Conservation (phyloP, 2,329 filamentous ascomycete genomes). For the Talaromyces sp. region DNA sequence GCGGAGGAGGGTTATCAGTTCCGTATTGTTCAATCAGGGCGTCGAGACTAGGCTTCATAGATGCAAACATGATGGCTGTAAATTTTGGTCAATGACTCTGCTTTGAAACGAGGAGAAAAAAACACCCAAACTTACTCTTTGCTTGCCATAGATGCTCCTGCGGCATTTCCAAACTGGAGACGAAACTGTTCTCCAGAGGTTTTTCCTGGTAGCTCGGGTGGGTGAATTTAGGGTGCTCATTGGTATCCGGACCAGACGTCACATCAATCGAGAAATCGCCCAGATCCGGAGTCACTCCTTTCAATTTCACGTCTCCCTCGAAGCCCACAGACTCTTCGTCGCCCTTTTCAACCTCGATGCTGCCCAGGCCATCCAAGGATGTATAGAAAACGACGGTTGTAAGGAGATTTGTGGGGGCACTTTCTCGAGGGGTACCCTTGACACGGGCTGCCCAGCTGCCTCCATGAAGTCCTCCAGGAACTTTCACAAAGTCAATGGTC, state of each 20-base stretch:
- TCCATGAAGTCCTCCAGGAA: conserved; percentile 76
- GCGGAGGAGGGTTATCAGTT: conserved; percentile 66
- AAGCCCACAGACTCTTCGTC: conserved; percentile 43
- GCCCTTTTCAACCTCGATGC: conserved; percentile 56
- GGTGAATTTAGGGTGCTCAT: conserved; percentile 48
- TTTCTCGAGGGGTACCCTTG: conserved; percentile 70
- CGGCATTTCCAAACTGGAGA: conserved; percentile 64
- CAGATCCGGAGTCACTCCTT: conserved; percentile 64
- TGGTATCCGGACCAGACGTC: conserved; percentile 64
- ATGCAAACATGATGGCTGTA: conserved; percentile 54
- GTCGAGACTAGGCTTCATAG: conserved; percentile 61
- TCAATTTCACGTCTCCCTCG: conserved; percentile 60
- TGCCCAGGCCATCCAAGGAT: conserved; percentile 69
- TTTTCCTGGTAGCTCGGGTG: conserved; percentile 65
- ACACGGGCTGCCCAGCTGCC: conserved; percentile 91
- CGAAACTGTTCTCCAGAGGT: conserved; percentile 69
- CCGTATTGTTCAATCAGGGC: conserved; percentile 54
- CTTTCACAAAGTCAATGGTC: conserved; percentile 88
- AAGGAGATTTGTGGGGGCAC: conserved; percentile 62
- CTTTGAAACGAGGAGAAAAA: neutral
- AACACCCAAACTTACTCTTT: conserved; percentile 49
- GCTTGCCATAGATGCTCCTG: conserved; percentile 75
- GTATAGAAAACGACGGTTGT: conserved; percentile 79
- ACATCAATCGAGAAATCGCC: conserved; percentile 76
- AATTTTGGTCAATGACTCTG: neutral